A percentile compares a stretch with the other conserved stretches of the same genome.
These are phyloP conservation scores for Nigrospora sphaerica DNA, from an alignment of 2,329 filamentous ascomycete species.

Conservation along the genomic window DNA sequence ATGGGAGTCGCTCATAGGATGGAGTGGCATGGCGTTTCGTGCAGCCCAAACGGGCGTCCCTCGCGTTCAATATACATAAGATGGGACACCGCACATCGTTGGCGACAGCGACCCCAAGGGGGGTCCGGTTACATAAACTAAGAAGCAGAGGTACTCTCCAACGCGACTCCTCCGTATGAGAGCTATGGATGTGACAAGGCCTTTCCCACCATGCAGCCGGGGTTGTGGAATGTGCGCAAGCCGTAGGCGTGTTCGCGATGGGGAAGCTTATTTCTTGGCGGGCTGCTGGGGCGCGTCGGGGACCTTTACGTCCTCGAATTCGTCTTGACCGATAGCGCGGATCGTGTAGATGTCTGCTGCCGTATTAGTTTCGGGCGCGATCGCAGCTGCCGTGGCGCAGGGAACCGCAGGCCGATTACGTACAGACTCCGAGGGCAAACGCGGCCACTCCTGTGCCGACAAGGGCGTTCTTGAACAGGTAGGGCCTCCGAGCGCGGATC, in stretches of 20 bases:
- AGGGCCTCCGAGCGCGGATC: slow-evolving; percentile 85
- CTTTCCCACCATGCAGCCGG: no score
- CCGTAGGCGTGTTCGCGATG: background rate
- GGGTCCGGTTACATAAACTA: no score
- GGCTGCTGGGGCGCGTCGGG: slow-evolving; percentile 61
- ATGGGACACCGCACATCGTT: no score
- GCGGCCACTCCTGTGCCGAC: slow-evolving; percentile 70
- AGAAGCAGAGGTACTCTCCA: no score
- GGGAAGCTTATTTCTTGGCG: slow-evolving; percentile 18
- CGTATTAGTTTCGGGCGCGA: background rate
- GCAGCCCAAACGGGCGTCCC: no score
- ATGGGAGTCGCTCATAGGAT: no score
- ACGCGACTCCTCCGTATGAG: no score
- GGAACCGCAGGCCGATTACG: slow-evolving; percentile 29
- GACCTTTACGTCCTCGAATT: slow-evolving; percentile 92
- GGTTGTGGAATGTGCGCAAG: no score
- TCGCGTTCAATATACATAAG: no score
- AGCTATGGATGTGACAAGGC: no score
- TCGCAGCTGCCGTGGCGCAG: background rate
- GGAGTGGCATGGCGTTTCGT: no score
- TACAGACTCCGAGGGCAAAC: slow-evolving; percentile 84
- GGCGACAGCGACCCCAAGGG: no score
- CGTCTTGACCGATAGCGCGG: slow-evolving; percentile 84
- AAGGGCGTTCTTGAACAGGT: slow-evolving; percentile 80
- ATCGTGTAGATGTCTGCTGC: slow-evolving; percentile 56